Evolutionary conservation across 2,329 filamentous ascomycete species (phyloP), one percentile per base, ranked within the genome.

Genomic region (Exophiala sideris): DNA sequence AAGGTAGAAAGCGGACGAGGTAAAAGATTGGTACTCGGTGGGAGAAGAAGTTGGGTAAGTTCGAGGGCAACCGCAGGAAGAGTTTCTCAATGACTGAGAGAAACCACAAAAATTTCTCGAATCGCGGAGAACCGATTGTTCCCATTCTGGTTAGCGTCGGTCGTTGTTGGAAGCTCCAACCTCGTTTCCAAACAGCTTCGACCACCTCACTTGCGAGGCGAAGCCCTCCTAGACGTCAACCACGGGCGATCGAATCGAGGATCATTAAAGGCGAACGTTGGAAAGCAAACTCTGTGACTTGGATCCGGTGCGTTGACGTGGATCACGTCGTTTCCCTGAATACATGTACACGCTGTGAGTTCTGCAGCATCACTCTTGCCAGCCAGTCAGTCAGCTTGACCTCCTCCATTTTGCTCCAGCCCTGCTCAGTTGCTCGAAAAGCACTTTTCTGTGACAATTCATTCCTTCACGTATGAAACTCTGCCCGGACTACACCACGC

Each of bases 401-500:
- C 24, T 29, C n/a, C 10, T 16, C 10, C 6, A 21, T 33, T 41
- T 41, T 21, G 14, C 4, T 41, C 14, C 24, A 29, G 24, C 24
- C 24, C 24, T 29, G 39, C n/a, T 18, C 38, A 16, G 38, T 40
- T n/a, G 38, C 38, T 9, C 18, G 33, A 39, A 34, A 50, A 50
- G 24, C 38, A 50, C 41, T 40, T 2, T 16, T 34, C 38, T 18
- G 24, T 29, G 45, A 48, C 32, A 54, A 38, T 35, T 29, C 33
- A 9, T 54, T 50, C 47, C 36, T 40, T 47, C 49, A 56, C 50
- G 56, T 40, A 29, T 42, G 50, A 54, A 56, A 56, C 58, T 56
- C 56, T 52, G 57, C 58, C 58, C 56, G 45, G 58, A 61, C 56
- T 59, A 57, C 58, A 59, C 58, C 58, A 59, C 58, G 58, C 54